Percentiles rank a stretch among this genome's conserved stretches.
phyloP scores from a whole-genome alignment of 1,284 basidiomycete species.

The Cutaneotrichosporon spelunceum region DNA sequence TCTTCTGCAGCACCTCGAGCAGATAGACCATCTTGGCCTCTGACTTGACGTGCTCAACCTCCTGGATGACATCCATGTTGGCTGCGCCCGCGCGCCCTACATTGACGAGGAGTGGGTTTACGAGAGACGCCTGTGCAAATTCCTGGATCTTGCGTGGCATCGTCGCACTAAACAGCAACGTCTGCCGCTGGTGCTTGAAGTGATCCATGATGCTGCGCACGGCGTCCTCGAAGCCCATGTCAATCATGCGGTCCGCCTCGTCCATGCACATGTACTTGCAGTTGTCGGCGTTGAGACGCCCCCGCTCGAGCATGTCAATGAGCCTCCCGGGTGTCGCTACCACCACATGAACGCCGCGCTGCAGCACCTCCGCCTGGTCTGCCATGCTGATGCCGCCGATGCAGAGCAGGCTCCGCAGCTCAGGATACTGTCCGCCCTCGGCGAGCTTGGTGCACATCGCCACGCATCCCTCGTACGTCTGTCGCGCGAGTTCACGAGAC shows the following conservation, averaged over 20 bases:
- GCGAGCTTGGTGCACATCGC: constrained; percentile 78
- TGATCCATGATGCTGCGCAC: constrained; percentile 98
- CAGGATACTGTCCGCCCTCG: constrained; percentile 74
- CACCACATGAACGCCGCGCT: constrained; percentile 83
- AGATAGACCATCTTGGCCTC: constrained; percentile 99
- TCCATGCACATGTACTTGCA: constrained; percentile 97
- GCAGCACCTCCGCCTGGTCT: constrained; percentile 85
- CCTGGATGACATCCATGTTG: constrained; percentile 92
- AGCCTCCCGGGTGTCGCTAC: constrained; percentile 58
- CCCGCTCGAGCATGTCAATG: constrained; percentile 73
- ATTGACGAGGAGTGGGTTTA: constrained; percentile 90
- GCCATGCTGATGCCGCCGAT: constrained; percentile 98
- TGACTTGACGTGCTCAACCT: constrained; percentile 98
- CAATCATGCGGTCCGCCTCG: constrained; percentile 99
- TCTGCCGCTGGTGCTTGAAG: constrained; percentile 97
- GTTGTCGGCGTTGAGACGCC: constrained; percentile 80
- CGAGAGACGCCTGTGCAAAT: constrained; percentile 92
- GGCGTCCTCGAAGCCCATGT: constrained; percentile 97
- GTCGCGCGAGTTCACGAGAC: constrained; percentile 86
- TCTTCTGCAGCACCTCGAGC: constrained; percentile 96
- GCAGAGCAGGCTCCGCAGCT: constrained; percentile 80
- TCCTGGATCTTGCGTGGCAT: constrained; percentile 99
- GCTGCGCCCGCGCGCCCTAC: constrained; percentile 97
- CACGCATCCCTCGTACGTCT: constrained; percentile 92
- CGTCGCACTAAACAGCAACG: constrained; percentile 93